Conservation (phyloP, 73 alveolate species). For the Symbiodinium natans region DNA sequence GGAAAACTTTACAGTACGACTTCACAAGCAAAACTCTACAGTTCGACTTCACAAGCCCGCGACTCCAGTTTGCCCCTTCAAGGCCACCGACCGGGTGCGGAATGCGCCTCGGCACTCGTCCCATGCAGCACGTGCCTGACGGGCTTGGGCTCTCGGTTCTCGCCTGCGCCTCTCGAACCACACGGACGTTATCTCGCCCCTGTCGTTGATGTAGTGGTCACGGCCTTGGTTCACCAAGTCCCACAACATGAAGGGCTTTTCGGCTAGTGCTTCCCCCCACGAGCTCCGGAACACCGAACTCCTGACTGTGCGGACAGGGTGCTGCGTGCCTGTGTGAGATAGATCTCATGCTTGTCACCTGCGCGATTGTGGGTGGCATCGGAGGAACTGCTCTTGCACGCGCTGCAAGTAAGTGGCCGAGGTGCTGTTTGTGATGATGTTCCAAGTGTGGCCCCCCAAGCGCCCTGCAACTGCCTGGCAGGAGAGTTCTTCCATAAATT, state of each 20-base stretch:
- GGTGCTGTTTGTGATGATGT: slow-evolving; percentile 49
- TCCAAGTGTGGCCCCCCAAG: slow-evolving; percentile 78
- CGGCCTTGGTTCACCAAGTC: neutral
- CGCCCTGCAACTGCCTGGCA: slow-evolving; percentile 41
- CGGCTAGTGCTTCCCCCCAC: too few relatives aligned
- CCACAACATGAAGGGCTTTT: neutral
- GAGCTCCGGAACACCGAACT: too few relatives aligned
- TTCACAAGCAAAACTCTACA: too few relatives aligned
- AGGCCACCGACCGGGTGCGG: slow-evolving; percentile 75
- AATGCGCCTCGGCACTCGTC: neutral
- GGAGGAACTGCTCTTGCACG: too few relatives aligned
- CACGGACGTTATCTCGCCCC: slow-evolving; percentile 33
- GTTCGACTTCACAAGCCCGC: neutral
- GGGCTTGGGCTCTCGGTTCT: too few relatives aligned
- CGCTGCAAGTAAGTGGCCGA: too few relatives aligned
- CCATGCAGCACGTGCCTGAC: neutral
- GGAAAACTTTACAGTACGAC: neutral
- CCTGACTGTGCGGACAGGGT: neutral
- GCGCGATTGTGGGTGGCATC: too few relatives aligned
- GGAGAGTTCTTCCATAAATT: too few relatives aligned
- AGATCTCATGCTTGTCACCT: slow-evolving; percentile 49
- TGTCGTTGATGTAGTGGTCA: slow-evolving; percentile 55
- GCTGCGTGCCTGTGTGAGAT: slow-evolving; percentile 56
- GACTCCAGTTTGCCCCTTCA: slow-evolving; percentile 63
- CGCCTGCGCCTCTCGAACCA: slow-evolving; percentile 72